Evolutionary conservation across 208 protist species (phyloP), one percentile per base, ranked within the genome.

Genomic region (Lotmaria passim): DNA sequence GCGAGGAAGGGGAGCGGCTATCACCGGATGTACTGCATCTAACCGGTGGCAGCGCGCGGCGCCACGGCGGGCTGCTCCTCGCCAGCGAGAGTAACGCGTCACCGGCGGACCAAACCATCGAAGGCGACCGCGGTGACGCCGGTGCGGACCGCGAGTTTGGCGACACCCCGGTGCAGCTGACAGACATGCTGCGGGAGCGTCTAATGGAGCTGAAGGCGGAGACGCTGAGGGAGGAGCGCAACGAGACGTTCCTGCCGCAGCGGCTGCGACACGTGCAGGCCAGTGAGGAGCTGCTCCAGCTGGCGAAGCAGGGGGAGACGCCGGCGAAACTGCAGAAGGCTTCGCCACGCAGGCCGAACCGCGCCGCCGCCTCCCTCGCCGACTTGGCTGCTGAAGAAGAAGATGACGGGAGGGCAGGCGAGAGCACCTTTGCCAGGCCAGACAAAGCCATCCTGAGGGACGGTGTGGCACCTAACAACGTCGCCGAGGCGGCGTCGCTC

Each of bases 151-250:
- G 57, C 38, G 78, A 69, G 41, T 96, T 90, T 73, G 88, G 88
- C 14, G 88, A 96, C 67, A 93, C 91, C 10, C 91, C 91, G 8
- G 80, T 86, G 36, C 82, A 96, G 80, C 71, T 96, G 43, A 96
- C 88, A 11, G 91, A 94, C 76, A 96, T 96, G 91, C 76, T 96
- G 43, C 78, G 83, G 14, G 91, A 96, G 75, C 86, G 91, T 2
- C 66, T 96, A 47, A 91, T 94, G 86, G 88, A 96, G 73, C 83
- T 96, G 19, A 96, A 94, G 66, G 87, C 78, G 0, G 79, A 89
- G 50, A 84, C 83, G 51, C 76, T 94, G 58, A 73, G 63, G 17
- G 81, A 94, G 66, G 88, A 96, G 55, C 86, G 89, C 50, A 86
- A 85, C 53, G 88, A 91, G 43, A 91, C 88, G 4, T 94, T 84